phyloP scores from a whole-genome alignment of 495 filamentous ascomycete genomes.

The Chaetomidium leptoderma region DNA sequence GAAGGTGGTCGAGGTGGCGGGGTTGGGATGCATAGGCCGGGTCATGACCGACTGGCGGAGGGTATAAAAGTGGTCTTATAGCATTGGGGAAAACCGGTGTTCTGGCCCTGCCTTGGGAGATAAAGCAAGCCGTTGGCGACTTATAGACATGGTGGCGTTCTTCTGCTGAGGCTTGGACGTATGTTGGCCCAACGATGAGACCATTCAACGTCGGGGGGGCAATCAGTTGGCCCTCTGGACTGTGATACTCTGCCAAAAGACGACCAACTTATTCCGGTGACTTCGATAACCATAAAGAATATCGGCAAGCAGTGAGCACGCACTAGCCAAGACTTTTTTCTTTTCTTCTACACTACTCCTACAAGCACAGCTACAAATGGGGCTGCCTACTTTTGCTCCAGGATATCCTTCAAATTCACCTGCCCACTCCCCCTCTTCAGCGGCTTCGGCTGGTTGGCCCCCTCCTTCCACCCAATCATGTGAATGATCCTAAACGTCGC shows the following conservation, averaged over 20 bases:
- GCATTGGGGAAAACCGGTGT: slow-evolving; percentile 6
- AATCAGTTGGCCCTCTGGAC: background rate
- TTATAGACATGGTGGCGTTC: slow-evolving; percentile 12
- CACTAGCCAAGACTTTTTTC: background rate
- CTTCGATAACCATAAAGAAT: background rate
- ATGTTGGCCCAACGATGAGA: background rate
- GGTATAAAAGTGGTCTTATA: slow-evolving; percentile 48
- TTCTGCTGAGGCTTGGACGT: background rate
- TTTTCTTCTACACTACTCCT: slow-evolving; percentile 7
- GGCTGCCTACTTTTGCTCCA: slow-evolving; percentile 46
- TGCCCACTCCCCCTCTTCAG: slow-evolving; percentile 77
- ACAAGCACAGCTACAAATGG: background rate
- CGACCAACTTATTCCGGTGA: too few relatives aligned
- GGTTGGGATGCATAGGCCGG: slow-evolving; percentile 79
- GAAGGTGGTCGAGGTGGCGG: slow-evolving; percentile 86
- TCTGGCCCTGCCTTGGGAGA: background rate
- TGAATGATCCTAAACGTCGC: slow-evolving; percentile 92
- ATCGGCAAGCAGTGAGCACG: background rate
- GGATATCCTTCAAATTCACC: slow-evolving; percentile 74
- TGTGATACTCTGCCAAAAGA: background rate
- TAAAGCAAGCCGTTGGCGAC: background rate
- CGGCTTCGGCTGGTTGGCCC: slow-evolving; percentile 69
- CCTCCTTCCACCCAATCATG: slow-evolving; percentile 98
- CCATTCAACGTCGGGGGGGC: too few relatives aligned
- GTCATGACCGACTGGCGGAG: slow-evolving; percentile 90